These are phyloP conservation scores for Phaffia tasmanica DNA, from an alignment of 768 basidiomycete species.

Conservation along the genomic window DNA sequence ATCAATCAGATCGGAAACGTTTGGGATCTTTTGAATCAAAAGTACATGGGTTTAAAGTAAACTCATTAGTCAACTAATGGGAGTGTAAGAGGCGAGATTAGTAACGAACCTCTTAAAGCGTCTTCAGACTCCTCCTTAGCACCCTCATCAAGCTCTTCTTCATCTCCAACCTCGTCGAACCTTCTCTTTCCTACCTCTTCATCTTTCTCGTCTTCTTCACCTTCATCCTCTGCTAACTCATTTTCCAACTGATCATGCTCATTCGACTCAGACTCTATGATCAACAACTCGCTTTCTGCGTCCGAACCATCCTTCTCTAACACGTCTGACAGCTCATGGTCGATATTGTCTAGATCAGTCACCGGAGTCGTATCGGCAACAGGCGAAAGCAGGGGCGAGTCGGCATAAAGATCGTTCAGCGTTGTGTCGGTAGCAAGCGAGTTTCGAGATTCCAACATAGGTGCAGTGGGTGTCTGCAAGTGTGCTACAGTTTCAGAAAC, in stretches of 20 bases:
- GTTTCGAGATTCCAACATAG: not conserved
- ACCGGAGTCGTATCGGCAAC: not conserved
- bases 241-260: constrained; percentile 5
- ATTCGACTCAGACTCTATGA: not conserved
- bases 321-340: not conserved
- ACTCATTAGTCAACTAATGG: not conserved
- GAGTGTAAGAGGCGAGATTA: not conserved
- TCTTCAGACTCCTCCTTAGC: constrained; percentile 3
- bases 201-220: not conserved
- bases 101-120: constrained; percentile 1
- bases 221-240: constrained; percentile 1
- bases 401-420: constrained; percentile 14
- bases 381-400: constrained; percentile 10
- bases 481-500: constrained; percentile 4
- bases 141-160: constrained; percentile 5
- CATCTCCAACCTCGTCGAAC: not conserved
- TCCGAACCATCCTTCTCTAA: not conserved
- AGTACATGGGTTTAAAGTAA: not conserved
- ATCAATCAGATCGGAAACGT: not conserved
- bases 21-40: constrained; percentile 7
- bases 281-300: not conserved
- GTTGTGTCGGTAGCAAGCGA: not conserved
- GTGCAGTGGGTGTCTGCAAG: not conserved
- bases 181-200: not conserved
- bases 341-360: constrained; percentile 3